Evolutionary conservation across 768 basidiomycete genomes (phyloP).

Genomic region (Leccinum uliginosum): DNA sequence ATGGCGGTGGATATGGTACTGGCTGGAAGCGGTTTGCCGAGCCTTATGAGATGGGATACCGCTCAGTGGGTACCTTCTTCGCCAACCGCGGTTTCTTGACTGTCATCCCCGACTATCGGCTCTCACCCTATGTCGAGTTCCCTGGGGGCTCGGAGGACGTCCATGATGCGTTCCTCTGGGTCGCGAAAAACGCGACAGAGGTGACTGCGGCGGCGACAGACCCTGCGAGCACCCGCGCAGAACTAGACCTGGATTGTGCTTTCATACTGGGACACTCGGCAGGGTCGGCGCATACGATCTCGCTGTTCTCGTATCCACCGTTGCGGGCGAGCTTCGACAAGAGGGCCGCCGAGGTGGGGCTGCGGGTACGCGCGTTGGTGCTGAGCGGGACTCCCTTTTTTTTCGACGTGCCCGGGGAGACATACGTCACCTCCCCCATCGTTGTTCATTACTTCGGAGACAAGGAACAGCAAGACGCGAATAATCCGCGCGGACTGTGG

Average conservation of each 20-base stretch:
- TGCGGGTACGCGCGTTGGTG: constrained; percentile 40
- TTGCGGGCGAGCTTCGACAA: constrained; percentile 32
- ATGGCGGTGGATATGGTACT: constrained; percentile 59
- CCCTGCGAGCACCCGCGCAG: constrained; percentile 3
- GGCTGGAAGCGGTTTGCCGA: constrained; percentile 47
- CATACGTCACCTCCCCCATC: constrained; percentile 22
- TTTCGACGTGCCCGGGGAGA: constrained; percentile 26
- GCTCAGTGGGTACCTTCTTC: constrained; percentile 59
- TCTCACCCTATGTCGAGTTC: constrained; percentile 53
- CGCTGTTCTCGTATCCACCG: constrained; percentile 36
- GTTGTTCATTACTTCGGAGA: constrained; percentile 32
- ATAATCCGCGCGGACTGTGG: constrained; percentile 41
- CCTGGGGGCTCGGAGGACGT: constrained; percentile 55
- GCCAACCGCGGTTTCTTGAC: constrained; percentile 54
- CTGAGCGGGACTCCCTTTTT: constrained; percentile 45
- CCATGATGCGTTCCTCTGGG: constrained; percentile 57
- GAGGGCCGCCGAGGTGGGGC: constrained; percentile 15
- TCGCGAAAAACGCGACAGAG: constrained; percentile 32
- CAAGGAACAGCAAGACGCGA: constrained; percentile 38
- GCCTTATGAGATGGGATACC: constrained; percentile 49
- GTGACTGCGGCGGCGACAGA: constrained; percentile 11
- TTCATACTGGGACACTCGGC: constrained; percentile 61
- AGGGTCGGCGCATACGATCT: constrained; percentile 48
- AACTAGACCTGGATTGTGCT: constrained; percentile 39
- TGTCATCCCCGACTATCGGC: constrained; percentile 67